Conservation (phyloP, 163 green algal species). For the Scenedesmus sp. region DNA sequence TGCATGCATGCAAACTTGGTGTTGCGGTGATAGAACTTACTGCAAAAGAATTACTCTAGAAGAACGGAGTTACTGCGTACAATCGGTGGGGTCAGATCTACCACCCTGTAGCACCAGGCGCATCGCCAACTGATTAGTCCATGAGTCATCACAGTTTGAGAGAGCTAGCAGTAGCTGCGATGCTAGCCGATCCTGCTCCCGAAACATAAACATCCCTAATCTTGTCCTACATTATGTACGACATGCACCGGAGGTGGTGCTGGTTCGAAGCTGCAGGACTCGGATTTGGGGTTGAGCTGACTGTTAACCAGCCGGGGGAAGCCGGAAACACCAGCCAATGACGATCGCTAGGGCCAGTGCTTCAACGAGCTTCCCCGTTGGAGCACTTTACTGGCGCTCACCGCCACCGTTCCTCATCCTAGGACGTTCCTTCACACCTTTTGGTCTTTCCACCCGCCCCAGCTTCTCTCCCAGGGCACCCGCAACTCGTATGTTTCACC, state of each 20-base stretch:
- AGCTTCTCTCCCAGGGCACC: background rate
- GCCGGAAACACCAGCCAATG: background rate
- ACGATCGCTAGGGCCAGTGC: background rate
- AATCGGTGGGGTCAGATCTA: too few species aligned
- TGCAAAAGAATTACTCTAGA: too few species aligned
- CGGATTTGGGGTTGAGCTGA: background rate
- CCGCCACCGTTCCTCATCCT: background rate
- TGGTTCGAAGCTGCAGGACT: background rate
- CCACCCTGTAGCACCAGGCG: too few species aligned
- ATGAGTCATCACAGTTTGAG: too few species aligned
- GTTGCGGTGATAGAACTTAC: too few species aligned
- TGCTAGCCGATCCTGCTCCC: too few species aligned
- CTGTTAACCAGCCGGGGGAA: background rate
- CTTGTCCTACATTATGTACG: background rate
- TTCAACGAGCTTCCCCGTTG: background rate
- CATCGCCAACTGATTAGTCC: too few species aligned
- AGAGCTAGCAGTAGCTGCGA: too few species aligned
- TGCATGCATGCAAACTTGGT: too few species aligned
- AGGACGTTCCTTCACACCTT: slow-evolving; percentile 1
- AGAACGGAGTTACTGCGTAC: too few species aligned
- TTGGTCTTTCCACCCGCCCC: background rate
- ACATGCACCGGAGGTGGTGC: background rate
- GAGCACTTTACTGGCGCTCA: background rate
- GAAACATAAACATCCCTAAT: too few species aligned
- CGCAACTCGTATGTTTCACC: background rate